Evolutionary conservation across 2,329 filamentous ascomycete species (phyloP).

Genomic region (Shiraia bambusicola): DNA sequence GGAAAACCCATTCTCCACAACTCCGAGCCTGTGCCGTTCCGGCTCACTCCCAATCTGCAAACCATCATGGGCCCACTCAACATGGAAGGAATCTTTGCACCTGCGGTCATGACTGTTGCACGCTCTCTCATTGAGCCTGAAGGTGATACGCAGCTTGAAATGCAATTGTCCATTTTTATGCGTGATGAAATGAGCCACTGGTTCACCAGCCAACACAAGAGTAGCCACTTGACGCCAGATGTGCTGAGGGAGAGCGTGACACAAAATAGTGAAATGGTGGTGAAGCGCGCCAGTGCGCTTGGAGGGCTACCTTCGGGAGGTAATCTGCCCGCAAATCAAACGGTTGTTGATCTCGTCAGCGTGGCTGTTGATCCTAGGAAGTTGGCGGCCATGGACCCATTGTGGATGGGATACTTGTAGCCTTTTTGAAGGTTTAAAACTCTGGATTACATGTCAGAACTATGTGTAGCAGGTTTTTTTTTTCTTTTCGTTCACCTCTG

Average conservation of each 20-base stretch:
- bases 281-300: conserved; percentile 83
- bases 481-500: too few species aligned
- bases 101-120: conserved; percentile 93
- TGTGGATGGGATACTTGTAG: conserved; percentile 97
- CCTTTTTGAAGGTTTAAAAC: too few species aligned
- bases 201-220: conserved; percentile 79
- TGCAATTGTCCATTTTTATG: conserved; percentile 91
- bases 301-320: conserved; percentile 71
- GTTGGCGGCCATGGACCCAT: conserved; percentile 80
- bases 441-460: too few species aligned
- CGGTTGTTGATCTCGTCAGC: conserved; percentile 91
- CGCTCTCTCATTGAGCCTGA: conserved; percentile 84
- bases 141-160: conserved; percentile 71
- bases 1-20: conserved; percentile 91
- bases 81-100: conserved; percentile 94
- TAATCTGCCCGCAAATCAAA: conserved; percentile 92
- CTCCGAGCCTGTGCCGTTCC: conserved; percentile 93
- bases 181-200: conserved; percentile 98
- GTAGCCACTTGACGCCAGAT: conserved; percentile 54
- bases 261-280: conserved; percentile 84
- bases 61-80: conserved; percentile 93
- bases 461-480: too few species aligned
- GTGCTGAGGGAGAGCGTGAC: conserved; percentile 79
- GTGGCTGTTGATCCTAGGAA: conserved; percentile 90
- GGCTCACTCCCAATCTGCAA: conserved; percentile 93